Percentiles rank a stretch among this genome's conserved stretches.
Evolutionary conservation across 1,139 yeast genomes (phyloP).

Genomic region (Pichia sp.): DNA sequence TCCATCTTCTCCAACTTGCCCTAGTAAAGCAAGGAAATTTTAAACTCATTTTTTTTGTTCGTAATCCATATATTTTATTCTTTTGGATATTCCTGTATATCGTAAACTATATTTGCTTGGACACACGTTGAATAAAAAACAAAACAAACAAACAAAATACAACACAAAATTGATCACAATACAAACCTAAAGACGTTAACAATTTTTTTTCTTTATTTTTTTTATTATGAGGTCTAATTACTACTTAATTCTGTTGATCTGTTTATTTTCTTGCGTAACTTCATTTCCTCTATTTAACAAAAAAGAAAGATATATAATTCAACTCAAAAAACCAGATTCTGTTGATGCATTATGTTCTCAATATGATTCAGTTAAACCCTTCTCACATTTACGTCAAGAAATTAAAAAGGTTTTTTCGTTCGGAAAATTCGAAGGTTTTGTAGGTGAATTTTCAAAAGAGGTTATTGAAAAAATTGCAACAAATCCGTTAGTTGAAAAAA

Average conservation of each 20-base stretch:
- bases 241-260: not conserved
- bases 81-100: not conserved
- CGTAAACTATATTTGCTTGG: not conserved
- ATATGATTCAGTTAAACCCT: constrained; percentile 23
- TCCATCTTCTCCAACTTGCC: not conserved
- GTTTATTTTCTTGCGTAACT: not conserved
- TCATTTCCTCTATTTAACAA: constrained; percentile 11
- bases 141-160: not conserved
- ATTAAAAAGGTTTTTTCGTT: constrained; percentile 45
- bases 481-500: constrained; percentile 46
- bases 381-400: constrained; percentile 37
- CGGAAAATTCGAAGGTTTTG: constrained; percentile 59
- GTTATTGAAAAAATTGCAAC: constrained; percentile 41
- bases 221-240: not conserved
- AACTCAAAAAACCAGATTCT: constrained; percentile 34
- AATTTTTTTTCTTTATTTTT: not conserved
- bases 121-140: not conserved
- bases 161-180: not conserved
- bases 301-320: constrained; percentile 30
- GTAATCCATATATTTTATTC: no score
- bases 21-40: not conserved
- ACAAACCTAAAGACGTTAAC: not conserved
- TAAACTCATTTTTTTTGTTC: no score
- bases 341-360: constrained; percentile 26
- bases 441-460: constrained; percentile 50